Evolutionary conservation across 768 basidiomycete species (phyloP).

Genomic region (Boletus tomentosulus): DNA sequence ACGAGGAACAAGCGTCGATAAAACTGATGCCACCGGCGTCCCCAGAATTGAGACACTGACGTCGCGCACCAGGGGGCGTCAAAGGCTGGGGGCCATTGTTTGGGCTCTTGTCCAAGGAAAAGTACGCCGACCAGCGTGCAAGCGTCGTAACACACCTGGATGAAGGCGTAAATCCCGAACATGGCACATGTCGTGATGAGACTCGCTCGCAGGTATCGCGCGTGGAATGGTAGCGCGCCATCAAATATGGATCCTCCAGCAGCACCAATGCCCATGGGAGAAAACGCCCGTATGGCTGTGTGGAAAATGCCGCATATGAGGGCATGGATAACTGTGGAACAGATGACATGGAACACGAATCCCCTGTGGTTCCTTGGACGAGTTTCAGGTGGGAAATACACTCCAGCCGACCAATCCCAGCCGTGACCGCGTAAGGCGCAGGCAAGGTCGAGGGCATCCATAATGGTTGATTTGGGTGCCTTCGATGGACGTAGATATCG

Average conservation of each 20-base stretch:
- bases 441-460: constrained; percentile 49
- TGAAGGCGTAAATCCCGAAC: constrained; percentile 40
- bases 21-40: constrained; percentile 35
- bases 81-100: constrained; percentile 32
- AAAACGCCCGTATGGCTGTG: constrained; percentile 43
- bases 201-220: constrained; percentile 37
- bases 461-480: not conserved
- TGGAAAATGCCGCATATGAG: constrained; percentile 45
- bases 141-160: constrained; percentile 36
- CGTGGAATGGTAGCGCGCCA: constrained; percentile 21
- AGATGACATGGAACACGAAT: constrained; percentile 36
- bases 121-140: constrained; percentile 22
- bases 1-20: constrained; percentile 32
- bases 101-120: constrained; percentile 25
- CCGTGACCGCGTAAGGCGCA: constrained; percentile 52
- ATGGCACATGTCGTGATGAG: constrained; percentile 40
- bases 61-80: constrained; percentile 32
- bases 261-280: constrained; percentile 32
- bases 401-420: constrained; percentile 50
- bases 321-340: constrained; percentile 32
- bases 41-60: constrained; percentile 36
- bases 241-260: constrained; percentile 32
- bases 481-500: not conserved
- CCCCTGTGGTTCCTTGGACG: constrained; percentile 24
- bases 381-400: constrained; percentile 24